A percentile compares a stretch with the other conserved stretches of the same genome.
phyloP scores from a whole-genome alignment of 192 early-diverging fungal species.

The Lobulomyces angularis region DNA sequence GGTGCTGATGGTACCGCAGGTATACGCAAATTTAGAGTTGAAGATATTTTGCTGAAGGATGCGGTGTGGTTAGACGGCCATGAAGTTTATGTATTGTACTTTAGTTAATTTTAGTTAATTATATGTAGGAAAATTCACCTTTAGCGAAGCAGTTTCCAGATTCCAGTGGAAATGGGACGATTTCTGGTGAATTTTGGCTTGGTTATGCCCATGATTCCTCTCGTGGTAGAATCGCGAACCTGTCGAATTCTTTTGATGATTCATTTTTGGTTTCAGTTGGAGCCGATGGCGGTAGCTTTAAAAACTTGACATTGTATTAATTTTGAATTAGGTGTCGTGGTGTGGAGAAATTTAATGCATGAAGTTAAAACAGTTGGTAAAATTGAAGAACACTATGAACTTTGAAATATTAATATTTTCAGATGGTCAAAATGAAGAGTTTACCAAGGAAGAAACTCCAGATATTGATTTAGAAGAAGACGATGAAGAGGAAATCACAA shows the following conservation, averaged over 20 bases:
- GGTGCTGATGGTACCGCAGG: slow-evolving; percentile 25
- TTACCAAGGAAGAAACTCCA: too few species aligned
- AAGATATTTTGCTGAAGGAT: slow-evolving; percentile 28
- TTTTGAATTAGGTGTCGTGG: too few species aligned
- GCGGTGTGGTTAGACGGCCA: slow-evolving; percentile 20
- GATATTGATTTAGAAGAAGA: slow-evolving; percentile 9
- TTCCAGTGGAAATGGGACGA: not conserved
- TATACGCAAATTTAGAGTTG: slow-evolving; percentile 27
- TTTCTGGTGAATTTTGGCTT: slow-evolving; percentile 35
- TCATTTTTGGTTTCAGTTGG: slow-evolving; percentile 31
- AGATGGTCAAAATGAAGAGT: too few species aligned
- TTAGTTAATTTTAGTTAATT: too few species aligned
- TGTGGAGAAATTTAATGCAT: too few species aligned
- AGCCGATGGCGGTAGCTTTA: slow-evolving; percentile 40
- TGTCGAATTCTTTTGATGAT: slow-evolving; percentile 36
- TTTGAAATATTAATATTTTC: too few species aligned
- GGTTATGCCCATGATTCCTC: slow-evolving; percentile 38
- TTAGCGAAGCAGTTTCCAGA: not conserved
- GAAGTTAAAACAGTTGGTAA: too few species aligned
- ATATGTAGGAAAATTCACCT: too few species aligned
- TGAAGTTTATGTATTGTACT: not conserved
- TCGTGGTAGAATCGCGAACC: slow-evolving; percentile 21
- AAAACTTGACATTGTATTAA: too few species aligned
- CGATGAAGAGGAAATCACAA: not conserved
- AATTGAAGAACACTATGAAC: too few species aligned